Evolutionary conservation across 176 grass and related monocot species (phyloP), one percentile per base, ranked within the genome.

Genomic region (Poa pratensis): DNA sequence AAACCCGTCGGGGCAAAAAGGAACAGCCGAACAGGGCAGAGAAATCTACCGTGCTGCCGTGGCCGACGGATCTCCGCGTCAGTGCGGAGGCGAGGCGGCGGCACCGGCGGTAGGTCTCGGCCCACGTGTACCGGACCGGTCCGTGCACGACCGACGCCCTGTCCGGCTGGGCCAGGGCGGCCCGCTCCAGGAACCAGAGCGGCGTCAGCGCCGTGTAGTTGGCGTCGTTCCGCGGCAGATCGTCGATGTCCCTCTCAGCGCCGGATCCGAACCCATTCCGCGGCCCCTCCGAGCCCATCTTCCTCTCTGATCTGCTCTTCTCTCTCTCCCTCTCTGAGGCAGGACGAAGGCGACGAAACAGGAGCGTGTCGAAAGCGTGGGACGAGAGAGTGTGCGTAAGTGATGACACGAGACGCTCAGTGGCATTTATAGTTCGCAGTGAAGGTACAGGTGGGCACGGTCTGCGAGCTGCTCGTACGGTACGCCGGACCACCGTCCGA

Each of bases 171-270:
- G 91, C 96, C 91, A 95, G 78, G 40, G 96, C 91, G 3, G 96
- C 93, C 65, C 93, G 86, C 63, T 98, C 93, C 9, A 98, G 91
- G 90, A 98, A 98, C 96, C 96, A 96, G 46, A 98, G 93, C 30
- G 93, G 93, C 60, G 93, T 98, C 7, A 98, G 90, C 49, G 96
- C 91, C 68, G 83, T 96, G 96, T 89, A 82, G 82, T 98, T 98
- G 73, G 96, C 93, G 20, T 76, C 78, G 84, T 98, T 98, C 88
- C 79, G 91, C 12, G 93, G 93, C n/a, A 98, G 86, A n/a, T 96
- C 88, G 70, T 98, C 93, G 88, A 96, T 92, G 88, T 98, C 93
- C 82, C 80, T 76, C 91, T 94, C 89, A 69, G n/a, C 27, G 55
- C 48, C 82, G 26, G 69, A 62, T 69, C 74, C 84, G 7, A 30